A percentile compares a stretch with the other conserved stretches of the same genome.
These are phyloP conservation scores for Calonectria multiphialidica DNA, from an alignment of 2,329 filamentous ascomycete genomes.

Conservation along the genomic window DNA sequence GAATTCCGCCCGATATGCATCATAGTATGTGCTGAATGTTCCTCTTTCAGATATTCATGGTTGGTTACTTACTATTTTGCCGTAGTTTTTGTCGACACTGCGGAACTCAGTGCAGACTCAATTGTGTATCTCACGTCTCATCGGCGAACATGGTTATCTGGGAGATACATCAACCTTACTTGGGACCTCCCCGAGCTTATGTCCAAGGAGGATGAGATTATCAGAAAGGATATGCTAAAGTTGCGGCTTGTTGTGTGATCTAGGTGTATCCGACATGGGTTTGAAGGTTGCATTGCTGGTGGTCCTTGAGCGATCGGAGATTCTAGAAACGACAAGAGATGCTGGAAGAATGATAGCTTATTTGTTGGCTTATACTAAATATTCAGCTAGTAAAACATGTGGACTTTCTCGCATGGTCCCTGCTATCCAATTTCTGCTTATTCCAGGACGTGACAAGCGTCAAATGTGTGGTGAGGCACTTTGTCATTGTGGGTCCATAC, in stretches of 20 bases:
- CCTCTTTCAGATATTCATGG: background rate
- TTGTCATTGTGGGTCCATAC: too few relatives aligned
- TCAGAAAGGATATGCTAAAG: background rate
- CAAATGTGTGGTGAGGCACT: too few relatives aligned
- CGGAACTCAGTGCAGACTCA: constrained; percentile 28
- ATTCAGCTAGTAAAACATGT: too few relatives aligned
- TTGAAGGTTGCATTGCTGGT: too few relatives aligned
- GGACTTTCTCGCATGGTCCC: too few relatives aligned
- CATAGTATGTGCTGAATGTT: constrained; percentile 3
- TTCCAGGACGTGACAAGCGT: too few relatives aligned
- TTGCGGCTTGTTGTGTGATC: background rate
- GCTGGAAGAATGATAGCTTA: too few relatives aligned
- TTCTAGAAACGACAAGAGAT: too few relatives aligned
- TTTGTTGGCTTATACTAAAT: too few relatives aligned
- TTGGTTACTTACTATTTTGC: background rate
- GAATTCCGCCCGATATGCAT: background rate
- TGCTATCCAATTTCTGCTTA: too few relatives aligned
- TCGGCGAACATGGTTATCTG: constrained; percentile 16
- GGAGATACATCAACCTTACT: constrained; percentile 15
- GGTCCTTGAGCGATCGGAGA: too few relatives aligned
- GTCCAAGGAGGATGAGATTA: constrained; percentile 15
- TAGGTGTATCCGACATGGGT: too few relatives aligned
- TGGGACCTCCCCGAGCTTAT: constrained; percentile 34
- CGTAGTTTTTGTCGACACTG: constrained; percentile 30
- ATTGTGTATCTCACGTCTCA: constrained; percentile 23